Base-by-base conservation (phyloP, 192 early-diverging fungal genomes). In the Coemansia sp. region DNA sequence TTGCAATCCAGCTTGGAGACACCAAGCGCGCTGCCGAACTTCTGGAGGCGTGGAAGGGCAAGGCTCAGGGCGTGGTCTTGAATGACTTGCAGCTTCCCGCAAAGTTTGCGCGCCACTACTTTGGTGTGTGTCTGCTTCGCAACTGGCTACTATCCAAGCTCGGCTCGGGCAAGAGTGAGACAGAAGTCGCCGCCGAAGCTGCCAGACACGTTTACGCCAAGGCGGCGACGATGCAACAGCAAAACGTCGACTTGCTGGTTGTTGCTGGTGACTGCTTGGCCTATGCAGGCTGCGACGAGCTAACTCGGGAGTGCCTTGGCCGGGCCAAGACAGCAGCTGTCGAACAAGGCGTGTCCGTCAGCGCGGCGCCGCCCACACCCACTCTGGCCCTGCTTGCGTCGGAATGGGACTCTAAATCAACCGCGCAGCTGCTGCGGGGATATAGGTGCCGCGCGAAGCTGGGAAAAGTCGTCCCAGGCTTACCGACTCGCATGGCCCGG, bases 191-290 rank as follows among this genome's bases (percentile, higher is more conserved):
- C 3, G n/a, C 39, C n/a, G 60, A 59, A 7, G 73, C 69, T 9
- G 73, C 78, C 38, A 53, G 22, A 8, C 63, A 76, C 39, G 22
- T 82, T 29, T 51, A 64, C 10, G 12, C 56, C 1, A 56, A 63
- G 37, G 53, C 39, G 10, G 39, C 46, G 17, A 58, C 39, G 39
- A 51, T 67, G 37, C 19, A 35, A 4, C 36, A 2, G 4, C 60
- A 59, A 6, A 59, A 20, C 20, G 60, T 67, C 4, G 35, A 58
- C 6, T 22, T 82, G 49, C 45, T 76, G 38, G 67, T 49, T 12
- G 70, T 70, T 24, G 49, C 68, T 12, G 70, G 79, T 12, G 74
- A 76, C 37, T 82, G 79, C 39, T 41, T 73, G 10, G 67, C 62
- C 5, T 73, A 75, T 59, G 70, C 73, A 8, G 79, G 74, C 4